These are phyloP conservation scores for Lactarius tabidus DNA, from an alignment of 768 basidiomycete species.

Conservation along the genomic window DNA sequence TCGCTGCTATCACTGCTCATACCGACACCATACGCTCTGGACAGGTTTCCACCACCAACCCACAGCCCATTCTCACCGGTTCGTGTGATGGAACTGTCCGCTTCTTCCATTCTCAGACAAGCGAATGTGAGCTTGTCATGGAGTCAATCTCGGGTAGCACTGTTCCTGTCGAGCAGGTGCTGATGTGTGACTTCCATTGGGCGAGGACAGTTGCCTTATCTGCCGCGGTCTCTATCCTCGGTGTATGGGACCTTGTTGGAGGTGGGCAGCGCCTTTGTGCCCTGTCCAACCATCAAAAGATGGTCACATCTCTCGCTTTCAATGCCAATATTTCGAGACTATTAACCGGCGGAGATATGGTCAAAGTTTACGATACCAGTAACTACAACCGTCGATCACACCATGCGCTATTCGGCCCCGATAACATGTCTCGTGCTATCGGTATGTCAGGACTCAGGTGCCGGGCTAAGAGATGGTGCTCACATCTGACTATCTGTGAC, in stretches of 20 bases:
- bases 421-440: slow-evolving; percentile 88
- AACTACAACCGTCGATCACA: slow-evolving; percentile 94
- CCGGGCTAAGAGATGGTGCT: background rate
- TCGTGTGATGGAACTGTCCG: slow-evolving; percentile 92
- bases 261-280: slow-evolving; percentile 88
- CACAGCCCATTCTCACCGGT: slow-evolving; percentile 82
- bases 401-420: slow-evolving; percentile 96
- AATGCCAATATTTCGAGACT: slow-evolving; percentile 72
- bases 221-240: slow-evolving; percentile 86
- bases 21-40: slow-evolving; percentile 96
- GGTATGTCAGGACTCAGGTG: slow-evolving; percentile 44
- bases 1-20: slow-evolving; percentile 79
- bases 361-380: slow-evolving; percentile 96
- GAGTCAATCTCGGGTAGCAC: slow-evolving; percentile 38
- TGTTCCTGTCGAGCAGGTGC: slow-evolving; percentile 82
- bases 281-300: slow-evolving; percentile 97
- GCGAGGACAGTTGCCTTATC: slow-evolving; percentile 83
- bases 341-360: slow-evolving; percentile 91
- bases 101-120: slow-evolving; percentile 82
- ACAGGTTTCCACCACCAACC: slow-evolving; percentile 76
- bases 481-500: slow-evolving; percentile 13
- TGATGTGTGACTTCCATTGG: slow-evolving; percentile 91
- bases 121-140: slow-evolving; percentile 82
- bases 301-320: slow-evolving; percentile 85
- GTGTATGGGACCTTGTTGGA: slow-evolving; percentile 92